phyloP scores from a whole-genome alignment of 202 grass and related monocot species.

The Panicum hallii region DNA sequence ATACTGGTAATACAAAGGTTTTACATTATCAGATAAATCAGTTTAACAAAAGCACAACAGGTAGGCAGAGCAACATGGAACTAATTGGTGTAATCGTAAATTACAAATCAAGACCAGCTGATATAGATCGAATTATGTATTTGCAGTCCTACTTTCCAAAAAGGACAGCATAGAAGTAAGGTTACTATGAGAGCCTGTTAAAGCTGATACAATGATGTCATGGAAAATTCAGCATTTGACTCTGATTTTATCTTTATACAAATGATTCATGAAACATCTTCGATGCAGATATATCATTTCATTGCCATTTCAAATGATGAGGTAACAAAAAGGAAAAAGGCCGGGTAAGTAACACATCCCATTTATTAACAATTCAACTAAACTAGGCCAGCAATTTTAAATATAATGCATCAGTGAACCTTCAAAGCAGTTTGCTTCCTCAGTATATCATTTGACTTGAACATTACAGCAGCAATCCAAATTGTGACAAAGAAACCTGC shows the following conservation, averaged over 20 bases:
- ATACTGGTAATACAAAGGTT: neutral
- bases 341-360: neutral
- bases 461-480: conserved; percentile 99
- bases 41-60: conserved; percentile 25
- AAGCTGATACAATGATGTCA: conserved; percentile 13
- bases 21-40: conserved; percentile 38
- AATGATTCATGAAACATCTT: neutral
- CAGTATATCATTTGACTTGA: conserved; percentile 98
- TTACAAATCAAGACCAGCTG: conserved; percentile 19
- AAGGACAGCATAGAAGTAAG: conserved; percentile 18
- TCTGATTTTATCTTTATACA: conserved; percentile 5
- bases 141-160: neutral
- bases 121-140: conserved; percentile 2
- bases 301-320: conserved; percentile 17
- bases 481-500: conserved; percentile 96
- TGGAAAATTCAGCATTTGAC: conserved; percentile 34
- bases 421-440: conserved; percentile 95
- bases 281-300: conserved; percentile 13
- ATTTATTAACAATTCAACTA: neutral
- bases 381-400: conserved; percentile 14
- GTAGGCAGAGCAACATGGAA: neutral
- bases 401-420: conserved; percentile 47
- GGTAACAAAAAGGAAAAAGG: conserved; percentile 14
- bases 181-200: conserved; percentile 4
- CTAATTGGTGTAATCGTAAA: conserved; percentile 33